phyloP scores from a whole-genome alignment of 2,329 filamentous ascomycete genomes.

The Hypoxylon sp. region DNA sequence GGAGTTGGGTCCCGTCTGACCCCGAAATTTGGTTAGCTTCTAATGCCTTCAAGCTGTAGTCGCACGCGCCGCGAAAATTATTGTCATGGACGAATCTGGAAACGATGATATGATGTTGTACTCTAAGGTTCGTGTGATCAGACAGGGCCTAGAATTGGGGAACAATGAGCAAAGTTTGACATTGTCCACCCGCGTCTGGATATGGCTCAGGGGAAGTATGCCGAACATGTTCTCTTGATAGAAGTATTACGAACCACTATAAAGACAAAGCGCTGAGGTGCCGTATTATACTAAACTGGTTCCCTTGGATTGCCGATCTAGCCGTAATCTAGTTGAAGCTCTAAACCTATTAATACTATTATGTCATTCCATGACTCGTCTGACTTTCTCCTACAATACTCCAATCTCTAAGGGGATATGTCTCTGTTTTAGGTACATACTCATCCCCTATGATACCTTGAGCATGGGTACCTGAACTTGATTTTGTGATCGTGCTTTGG shows the following conservation, averaged over 20 bases:
- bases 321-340: background rate
- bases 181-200: no score
- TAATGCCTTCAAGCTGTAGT: background rate
- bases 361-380: background rate
- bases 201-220: background rate
- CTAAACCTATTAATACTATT: background rate
- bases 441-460: background rate
- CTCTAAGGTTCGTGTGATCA: background rate
- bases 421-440: background rate
- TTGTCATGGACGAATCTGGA: background rate
- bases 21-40: background rate
- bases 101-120: background rate
- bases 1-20: background rate
- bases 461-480: background rate
- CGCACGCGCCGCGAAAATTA: background rate
- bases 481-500: conserved; percentile 4
- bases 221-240: background rate
- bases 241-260: background rate
- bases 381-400: conserved; percentile 2
- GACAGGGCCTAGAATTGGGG: no score
- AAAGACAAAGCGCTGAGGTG: background rate
- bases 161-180: no score
- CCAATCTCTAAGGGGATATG: conserved; percentile 8
- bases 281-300: background rate
- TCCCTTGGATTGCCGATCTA: background rate